These are phyloP conservation scores for Misopates orontium DNA, from an alignment of 257 asterid genomes.

Conservation along the genomic window DNA sequence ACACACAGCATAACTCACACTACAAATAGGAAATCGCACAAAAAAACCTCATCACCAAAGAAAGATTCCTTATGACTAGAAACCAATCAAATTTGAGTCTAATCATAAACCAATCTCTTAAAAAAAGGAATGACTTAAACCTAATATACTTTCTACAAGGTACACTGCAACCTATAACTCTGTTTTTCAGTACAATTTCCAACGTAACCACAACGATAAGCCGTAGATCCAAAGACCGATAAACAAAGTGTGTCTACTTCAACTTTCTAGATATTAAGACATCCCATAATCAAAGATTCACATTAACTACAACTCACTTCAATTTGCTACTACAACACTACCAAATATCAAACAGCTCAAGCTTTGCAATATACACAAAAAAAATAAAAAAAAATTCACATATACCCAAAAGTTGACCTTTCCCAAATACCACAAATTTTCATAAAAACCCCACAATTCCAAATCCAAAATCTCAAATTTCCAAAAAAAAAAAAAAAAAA, in stretches of 20 bases:
- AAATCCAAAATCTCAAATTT: slow-evolving; percentile 2
- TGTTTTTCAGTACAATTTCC: slow-evolving; percentile 3
- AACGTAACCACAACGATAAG: neutral
- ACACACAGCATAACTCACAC: too few relatives aligned
- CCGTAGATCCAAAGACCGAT: neutral
- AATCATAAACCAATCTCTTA: neutral
- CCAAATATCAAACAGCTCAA: slow-evolving; percentile 18
- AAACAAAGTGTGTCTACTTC: slow-evolving; percentile 3
- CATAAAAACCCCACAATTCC: slow-evolving; percentile 8
- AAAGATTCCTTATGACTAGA: slow-evolving; percentile 13
- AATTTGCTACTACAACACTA: slow-evolving; percentile 8
- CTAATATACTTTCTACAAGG: neutral
- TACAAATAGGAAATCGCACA: too few relatives aligned
- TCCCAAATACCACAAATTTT: too few relatives aligned
- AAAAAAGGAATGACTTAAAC: slow-evolving; percentile 16
- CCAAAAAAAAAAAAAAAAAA: too few relatives aligned
- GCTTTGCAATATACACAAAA: neutral
- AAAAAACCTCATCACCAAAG: slow-evolving; percentile 3
- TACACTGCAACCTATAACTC: neutral
- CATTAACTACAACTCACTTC: neutral
- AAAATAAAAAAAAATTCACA: neutral
- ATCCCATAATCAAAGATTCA: slow-evolving; percentile 17
- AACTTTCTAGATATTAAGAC: slow-evolving; percentile 10
- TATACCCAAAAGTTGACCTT: too few relatives aligned
- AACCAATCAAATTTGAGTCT: slow-evolving; percentile 17